Conservation (phyloP, 1,139 yeast species). For the Nakaseomyces kungkrabaensis region DNA sequence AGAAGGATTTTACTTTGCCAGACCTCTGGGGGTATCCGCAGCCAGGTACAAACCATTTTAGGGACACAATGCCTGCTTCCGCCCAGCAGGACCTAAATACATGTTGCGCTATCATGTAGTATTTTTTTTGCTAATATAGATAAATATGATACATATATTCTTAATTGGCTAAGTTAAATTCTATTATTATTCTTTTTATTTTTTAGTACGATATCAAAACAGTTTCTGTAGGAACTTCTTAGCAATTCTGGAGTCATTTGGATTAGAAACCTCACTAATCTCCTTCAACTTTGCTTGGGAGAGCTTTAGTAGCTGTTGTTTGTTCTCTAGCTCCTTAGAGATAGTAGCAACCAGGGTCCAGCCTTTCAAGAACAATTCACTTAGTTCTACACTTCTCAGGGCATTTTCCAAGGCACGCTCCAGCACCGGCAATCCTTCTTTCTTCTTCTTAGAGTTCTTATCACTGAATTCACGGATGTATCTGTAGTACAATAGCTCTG, state of each 20-base stretch:
- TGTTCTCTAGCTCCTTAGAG: constrained; percentile 25
- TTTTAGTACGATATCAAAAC: background rate
- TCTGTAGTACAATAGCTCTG: constrained; percentile 22
- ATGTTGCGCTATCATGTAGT: constrained; percentile 39
- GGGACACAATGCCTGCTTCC: constrained; percentile 7
- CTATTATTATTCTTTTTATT: background rate
- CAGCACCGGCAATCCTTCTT: constrained; percentile 13
- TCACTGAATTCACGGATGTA: constrained; percentile 9
- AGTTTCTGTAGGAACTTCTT: constrained; percentile 4
- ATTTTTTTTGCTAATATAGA: background rate
- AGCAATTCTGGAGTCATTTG: constrained; percentile 23
- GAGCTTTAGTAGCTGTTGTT: constrained; percentile 27
- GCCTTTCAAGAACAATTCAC: constrained; percentile 56
- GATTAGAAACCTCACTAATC: constrained; percentile 27
- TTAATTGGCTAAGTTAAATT: too few species aligned
- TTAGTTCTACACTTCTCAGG: constrained; percentile 64
- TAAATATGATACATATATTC: background rate
- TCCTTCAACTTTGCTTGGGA: constrained; percentile 31
- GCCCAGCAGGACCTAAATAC: constrained; percentile 10
- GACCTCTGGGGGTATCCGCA: constrained; percentile 41
- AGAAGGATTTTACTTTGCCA: constrained; percentile 46
- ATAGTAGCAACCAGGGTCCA: constrained; percentile 64
- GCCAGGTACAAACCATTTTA: constrained; percentile 41
- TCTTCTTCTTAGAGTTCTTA: constrained; percentile 8
- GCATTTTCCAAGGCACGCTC: constrained; percentile 44